Conservation (phyloP, 768 basidiomycete species). For the Pleurotus djamor region DNA sequence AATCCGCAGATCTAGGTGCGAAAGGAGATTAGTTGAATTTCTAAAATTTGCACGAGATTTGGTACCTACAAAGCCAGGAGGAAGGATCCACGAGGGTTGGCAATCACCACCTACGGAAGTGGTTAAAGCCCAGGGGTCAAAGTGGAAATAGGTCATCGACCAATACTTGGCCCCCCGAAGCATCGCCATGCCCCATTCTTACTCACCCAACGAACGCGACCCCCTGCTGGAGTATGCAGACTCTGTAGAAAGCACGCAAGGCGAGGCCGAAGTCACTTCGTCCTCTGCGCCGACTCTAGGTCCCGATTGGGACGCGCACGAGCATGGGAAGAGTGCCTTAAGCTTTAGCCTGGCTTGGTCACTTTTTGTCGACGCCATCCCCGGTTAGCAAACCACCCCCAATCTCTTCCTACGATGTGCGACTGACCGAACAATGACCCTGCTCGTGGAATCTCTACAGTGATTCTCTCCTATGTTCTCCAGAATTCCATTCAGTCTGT, state of each 20-base stretch:
- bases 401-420: not conserved
- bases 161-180: not conserved
- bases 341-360: slow-evolving; percentile 39
- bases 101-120: not conserved
- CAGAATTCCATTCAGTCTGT: slow-evolving; percentile 75
- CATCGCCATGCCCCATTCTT: slow-evolving; percentile 1
- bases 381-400: slow-evolving; percentile 35
- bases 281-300: slow-evolving; percentile 12
- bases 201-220: slow-evolving; percentile 13
- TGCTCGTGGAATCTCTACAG: slow-evolving; percentile 24
- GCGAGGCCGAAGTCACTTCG: not conserved
- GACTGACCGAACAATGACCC: not conserved
- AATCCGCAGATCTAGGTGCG: not conserved
- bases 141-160: not conserved
- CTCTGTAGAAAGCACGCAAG: not conserved
- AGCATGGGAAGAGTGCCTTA: slow-evolving; percentile 10
- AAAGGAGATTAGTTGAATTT: slow-evolving; percentile 2
- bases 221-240: slow-evolving; percentile 12
- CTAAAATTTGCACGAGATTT: not conserved
- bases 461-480: slow-evolving; percentile 67
- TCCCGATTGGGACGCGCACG: not conserved
- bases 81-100: not conserved
- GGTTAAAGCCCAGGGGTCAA: slow-evolving; percentile 3
- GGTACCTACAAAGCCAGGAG: not conserved
- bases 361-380: slow-evolving; percentile 55